phyloP scores from a whole-genome alignment of 805 yeast species.

The Ogataea ganodermae region DNA sequence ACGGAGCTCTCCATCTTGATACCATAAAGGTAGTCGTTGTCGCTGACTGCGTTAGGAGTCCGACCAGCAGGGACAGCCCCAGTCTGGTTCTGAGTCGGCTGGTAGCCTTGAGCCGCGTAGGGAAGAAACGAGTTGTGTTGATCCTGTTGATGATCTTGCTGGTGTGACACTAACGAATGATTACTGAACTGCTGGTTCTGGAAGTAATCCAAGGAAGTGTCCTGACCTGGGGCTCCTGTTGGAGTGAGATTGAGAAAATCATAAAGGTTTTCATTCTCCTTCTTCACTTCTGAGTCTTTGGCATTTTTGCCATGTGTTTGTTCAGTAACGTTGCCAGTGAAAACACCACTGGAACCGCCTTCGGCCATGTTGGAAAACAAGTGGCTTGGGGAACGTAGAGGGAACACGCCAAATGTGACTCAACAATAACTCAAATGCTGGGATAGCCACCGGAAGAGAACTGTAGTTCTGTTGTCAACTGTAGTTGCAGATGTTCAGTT shows the following conservation, averaged over 20 bases:
- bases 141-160: conserved; percentile 1
- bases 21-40: neutral
- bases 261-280: conserved; percentile 16
- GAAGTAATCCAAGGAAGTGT: conserved; percentile 12
- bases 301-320: neutral
- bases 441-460: too few species aligned
- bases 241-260: conserved; percentile 17
- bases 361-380: neutral
- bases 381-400: neutral
- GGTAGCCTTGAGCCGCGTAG: neutral
- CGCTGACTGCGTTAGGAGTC: neutral
- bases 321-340: neutral
- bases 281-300: neutral
- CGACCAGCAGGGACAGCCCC: neutral
- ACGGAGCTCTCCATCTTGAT: neutral
- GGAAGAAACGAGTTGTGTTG: neutral
- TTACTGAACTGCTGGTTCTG: conserved; percentile 1
- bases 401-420: neutral
- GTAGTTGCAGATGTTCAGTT: too few species aligned
- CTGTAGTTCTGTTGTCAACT: too few species aligned
- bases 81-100: neutral
- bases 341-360: conserved; percentile 1
- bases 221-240: conserved; percentile 9
- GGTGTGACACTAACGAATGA: neutral
- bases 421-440: too few species aligned